These are phyloP conservation scores for Hyaloraphidium curvatum DNA, from an alignment of 192 early-diverging fungal species.

Conservation along the genomic window DNA sequence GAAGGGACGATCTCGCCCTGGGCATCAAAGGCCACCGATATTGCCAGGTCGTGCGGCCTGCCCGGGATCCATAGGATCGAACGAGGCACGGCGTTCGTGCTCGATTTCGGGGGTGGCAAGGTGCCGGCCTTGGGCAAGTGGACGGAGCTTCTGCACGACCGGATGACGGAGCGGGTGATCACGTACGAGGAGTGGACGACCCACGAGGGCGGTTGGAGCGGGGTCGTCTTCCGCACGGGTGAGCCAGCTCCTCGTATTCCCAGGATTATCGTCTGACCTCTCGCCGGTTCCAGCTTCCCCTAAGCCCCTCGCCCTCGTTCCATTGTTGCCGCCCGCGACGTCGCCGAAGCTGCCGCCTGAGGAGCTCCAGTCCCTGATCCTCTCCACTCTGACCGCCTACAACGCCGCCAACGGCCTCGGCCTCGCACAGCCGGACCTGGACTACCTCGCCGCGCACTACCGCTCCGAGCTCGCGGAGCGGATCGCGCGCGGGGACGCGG, in stretches of 20 bases:
- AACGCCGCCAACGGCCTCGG: neutral
- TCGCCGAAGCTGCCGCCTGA: neutral
- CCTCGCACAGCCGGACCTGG: neutral
- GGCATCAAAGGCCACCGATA: slow-evolving; percentile 99
- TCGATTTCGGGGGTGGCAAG: slow-evolving; percentile 16
- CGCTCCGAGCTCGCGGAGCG: slow-evolving; percentile 84
- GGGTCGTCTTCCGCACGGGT: slow-evolving; percentile 12
- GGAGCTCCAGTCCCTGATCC: neutral
- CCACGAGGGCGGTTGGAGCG: neutral
- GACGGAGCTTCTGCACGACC: slow-evolving; percentile 49
- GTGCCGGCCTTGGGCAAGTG: slow-evolving; percentile 9
- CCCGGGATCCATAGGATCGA: slow-evolving; percentile 61
- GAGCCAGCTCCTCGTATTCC: slow-evolving; percentile 31
- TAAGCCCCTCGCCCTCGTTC: neutral
- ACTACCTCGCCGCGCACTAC: slow-evolving; percentile 69
- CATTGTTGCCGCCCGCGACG: neutral
- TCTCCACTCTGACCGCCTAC: neutral
- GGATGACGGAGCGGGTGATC: slow-evolving; percentile 83
- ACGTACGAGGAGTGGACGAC: slow-evolving; percentile 15
- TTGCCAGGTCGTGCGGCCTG: slow-evolving; percentile 79
- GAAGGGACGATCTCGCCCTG: slow-evolving; percentile 96
- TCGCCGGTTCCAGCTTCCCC: neutral
- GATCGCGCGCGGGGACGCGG: slow-evolving; percentile 34
- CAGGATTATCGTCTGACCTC: slow-evolving; percentile 23
- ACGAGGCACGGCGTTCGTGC: slow-evolving; percentile 59